Conservation (phyloP, 805 yeast species). For the Suhomyces faveliae region DNA sequence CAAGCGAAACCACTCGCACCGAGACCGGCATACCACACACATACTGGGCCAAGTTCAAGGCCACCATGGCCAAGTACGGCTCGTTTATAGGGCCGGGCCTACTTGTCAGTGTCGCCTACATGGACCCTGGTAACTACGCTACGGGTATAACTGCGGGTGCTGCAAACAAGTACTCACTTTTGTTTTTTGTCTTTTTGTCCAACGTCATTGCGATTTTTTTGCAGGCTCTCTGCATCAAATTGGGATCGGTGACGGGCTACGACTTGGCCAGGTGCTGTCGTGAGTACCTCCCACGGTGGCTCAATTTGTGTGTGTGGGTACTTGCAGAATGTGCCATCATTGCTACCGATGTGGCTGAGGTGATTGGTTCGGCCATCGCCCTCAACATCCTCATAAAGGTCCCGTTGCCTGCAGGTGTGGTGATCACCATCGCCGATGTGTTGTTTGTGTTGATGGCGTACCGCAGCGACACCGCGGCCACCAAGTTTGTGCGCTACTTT, state of each 20-base stretch:
- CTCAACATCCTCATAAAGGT: constrained; percentile 43
- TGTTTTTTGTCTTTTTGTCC: constrained; percentile 43
- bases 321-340: constrained; percentile 49
- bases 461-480: constrained; percentile 41
- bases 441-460: constrained; percentile 47
- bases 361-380: constrained; percentile 52
- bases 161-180: constrained; percentile 39
- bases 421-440: constrained; percentile 45
- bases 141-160: constrained; percentile 51
- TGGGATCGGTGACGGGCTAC: constrained; percentile 50
- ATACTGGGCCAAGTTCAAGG: neutral
- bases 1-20: neutral
- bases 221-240: constrained; percentile 43
- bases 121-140: constrained; percentile 55
- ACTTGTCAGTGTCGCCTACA: constrained; percentile 49
- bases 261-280: constrained; percentile 47
- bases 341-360: constrained; percentile 55
- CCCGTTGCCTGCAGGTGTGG: constrained; percentile 51
- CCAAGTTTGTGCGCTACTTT: constrained; percentile 32
- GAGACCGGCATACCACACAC: too few species aligned
- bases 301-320: constrained; percentile 39
- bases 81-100: constrained; percentile 48
- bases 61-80: constrained; percentile 31
- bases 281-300: constrained; percentile 38
- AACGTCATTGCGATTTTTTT: constrained; percentile 47